These are phyloP conservation scores for Picochlorum sp. DNA, from an alignment of 139 green algal genomes.

Conservation along the genomic window DNA sequence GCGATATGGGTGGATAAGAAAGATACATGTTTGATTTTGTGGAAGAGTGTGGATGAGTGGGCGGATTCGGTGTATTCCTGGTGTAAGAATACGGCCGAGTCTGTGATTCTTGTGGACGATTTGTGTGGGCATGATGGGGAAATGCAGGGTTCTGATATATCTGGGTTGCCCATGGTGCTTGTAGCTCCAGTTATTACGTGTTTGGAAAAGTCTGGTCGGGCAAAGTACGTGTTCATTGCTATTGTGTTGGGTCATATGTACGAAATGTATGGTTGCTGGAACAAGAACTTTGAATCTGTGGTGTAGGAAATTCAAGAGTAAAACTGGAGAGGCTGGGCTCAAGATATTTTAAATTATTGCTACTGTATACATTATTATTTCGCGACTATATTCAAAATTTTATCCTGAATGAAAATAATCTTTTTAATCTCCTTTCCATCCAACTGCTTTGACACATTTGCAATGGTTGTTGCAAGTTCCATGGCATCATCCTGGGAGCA, in stretches of 20 bases:
- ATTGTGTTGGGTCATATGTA: too few species aligned
- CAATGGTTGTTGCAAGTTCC: constrained; percentile 37
- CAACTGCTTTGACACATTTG: constrained; percentile 50
- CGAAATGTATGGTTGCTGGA: too few species aligned
- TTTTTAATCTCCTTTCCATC: constrained; percentile 84
- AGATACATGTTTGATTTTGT: constrained; percentile 37
- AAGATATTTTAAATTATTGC: constrained; percentile 47
- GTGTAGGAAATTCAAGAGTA: not conserved
- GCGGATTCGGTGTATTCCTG: constrained; percentile 38
- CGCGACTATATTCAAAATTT: constrained; percentile 93
- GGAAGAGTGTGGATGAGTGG: constrained; percentile 48
- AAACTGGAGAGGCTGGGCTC: constrained; percentile 54
- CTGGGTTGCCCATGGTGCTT: constrained; percentile 52
- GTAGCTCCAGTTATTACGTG: constrained; percentile 34
- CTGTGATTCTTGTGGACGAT: constrained; percentile 53
- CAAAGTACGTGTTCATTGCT: too few species aligned
- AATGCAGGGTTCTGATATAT: constrained; percentile 43
- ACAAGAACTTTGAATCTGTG: too few species aligned
- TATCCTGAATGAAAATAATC: constrained; percentile 82
- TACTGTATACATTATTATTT: constrained; percentile 3
- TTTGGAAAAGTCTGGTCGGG: too few species aligned
- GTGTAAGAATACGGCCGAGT: constrained; percentile 26
- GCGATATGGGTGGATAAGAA: constrained; percentile 53
- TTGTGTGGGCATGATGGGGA: constrained; percentile 38
- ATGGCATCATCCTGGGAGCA: constrained; percentile 61